Evolutionary conservation across 495 filamentous ascomycete species (phyloP).

Genomic region (Hypoxylon lienhwacheense): DNA sequence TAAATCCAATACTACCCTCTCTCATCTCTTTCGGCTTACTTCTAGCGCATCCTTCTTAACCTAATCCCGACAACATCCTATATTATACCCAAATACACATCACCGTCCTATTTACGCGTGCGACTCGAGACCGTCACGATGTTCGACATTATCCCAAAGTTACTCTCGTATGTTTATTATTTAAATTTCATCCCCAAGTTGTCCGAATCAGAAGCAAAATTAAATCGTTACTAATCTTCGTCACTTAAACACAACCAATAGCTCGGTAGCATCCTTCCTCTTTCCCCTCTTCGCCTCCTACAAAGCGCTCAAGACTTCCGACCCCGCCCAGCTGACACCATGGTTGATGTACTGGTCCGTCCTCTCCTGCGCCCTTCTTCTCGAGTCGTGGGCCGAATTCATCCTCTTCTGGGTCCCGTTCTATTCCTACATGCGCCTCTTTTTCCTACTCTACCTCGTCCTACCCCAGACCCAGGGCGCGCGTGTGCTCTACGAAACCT

Average conservation of each 20-base stretch:
- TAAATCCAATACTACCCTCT: constrained; percentile 10
- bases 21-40: background rate
- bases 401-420: constrained; percentile 90
- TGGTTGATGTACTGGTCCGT: constrained; percentile 99
- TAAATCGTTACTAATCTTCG: constrained; percentile 11
- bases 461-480: constrained; percentile 96
- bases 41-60: background rate
- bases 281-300: constrained; percentile 97
- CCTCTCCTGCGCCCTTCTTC: constrained; percentile 73
- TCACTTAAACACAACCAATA: constrained; percentile 39
- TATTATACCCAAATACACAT: background rate
- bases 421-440: constrained; percentile 88
- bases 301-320: constrained; percentile 92
- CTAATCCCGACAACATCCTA: background rate
- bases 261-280: constrained; percentile 85
- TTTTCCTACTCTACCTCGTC: constrained; percentile 90
- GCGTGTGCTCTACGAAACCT: constrained; percentile 75
- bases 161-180: constrained; percentile 68
- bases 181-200: constrained; percentile 11
- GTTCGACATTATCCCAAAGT: constrained; percentile 79
- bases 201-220: constrained; percentile 1
- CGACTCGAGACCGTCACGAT: constrained; percentile 47
- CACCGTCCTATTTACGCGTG: background rate
- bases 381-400: constrained; percentile 86
- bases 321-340: constrained; percentile 90